Percentiles rank a stretch among this genome's conserved stretches.
Evolutionary conservation across 257 asterid genomes (phyloP).

Genomic region (Solanum clarkiae): DNA sequence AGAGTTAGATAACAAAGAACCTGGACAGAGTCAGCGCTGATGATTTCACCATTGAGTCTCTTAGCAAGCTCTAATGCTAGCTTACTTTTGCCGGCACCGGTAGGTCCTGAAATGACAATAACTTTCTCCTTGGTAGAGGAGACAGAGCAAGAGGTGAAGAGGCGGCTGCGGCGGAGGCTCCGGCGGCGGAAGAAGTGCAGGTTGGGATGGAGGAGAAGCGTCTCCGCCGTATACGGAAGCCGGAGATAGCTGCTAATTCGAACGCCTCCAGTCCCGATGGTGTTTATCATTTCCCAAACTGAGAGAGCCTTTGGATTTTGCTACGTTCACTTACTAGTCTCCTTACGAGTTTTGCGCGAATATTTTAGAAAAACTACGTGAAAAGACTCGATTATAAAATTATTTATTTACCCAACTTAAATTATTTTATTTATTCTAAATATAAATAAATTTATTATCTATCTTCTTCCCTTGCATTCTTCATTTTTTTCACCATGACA

Average conservation of each 20-base stretch:
- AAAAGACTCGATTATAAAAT: too few relatives aligned
- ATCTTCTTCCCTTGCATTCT: too few relatives aligned
- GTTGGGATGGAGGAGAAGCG: conserved; percentile 18
- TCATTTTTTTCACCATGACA: too few relatives aligned
- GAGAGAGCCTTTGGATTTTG: neutral
- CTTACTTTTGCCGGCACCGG: conserved; percentile 94
- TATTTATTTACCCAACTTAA: too few relatives aligned
- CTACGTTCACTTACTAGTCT: neutral
- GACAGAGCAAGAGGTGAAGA: conserved; percentile 27
- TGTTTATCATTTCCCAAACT: neutral
- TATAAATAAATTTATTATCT: too few relatives aligned
- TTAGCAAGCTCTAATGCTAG: conserved; percentile 83
- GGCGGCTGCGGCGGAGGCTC: conserved; percentile 22
- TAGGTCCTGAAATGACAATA: conserved; percentile 85
- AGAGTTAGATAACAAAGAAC: conserved; percentile 7
- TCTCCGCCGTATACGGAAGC: conserved; percentile 20
- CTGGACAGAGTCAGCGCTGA: conserved; percentile 97
- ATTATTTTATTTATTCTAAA: too few relatives aligned
- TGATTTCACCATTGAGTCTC: conserved; percentile 77
- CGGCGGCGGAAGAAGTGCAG: conserved; percentile 4
- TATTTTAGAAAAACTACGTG: too few relatives aligned
- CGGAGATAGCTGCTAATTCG: conserved; percentile 43
- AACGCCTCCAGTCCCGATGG: conserved; percentile 11
- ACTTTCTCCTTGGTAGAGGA: conserved; percentile 41
- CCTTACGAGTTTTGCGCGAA: too few relatives aligned